Conservation (phyloP, 805 yeast genomes). For the Suhomyces kilbournensis region DNA sequence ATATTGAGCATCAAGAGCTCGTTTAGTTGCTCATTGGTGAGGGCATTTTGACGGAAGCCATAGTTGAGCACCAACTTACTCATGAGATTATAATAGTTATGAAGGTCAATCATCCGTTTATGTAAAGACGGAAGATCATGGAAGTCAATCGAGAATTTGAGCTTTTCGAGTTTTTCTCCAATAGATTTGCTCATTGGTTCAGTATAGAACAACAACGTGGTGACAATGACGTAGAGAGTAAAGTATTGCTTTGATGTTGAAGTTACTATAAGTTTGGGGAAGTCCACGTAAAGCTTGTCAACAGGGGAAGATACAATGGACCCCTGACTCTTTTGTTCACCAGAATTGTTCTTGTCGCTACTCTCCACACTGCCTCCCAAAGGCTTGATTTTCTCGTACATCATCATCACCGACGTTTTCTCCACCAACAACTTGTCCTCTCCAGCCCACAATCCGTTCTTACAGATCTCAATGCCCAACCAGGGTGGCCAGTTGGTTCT, state of each 20-base stretch:
- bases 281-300: slow-evolving; percentile 52
- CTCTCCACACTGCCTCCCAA: slow-evolving; percentile 12
- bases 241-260: slow-evolving; percentile 75
- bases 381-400: slow-evolving; percentile 47
- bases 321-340: background rate
- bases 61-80: slow-evolving; percentile 44
- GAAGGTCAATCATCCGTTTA: slow-evolving; percentile 47
- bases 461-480: slow-evolving; percentile 69
- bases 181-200: slow-evolving; percentile 66
- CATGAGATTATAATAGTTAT: slow-evolving; percentile 44
- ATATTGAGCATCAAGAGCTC: slow-evolving; percentile 38
- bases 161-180: slow-evolving; percentile 58
- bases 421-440: slow-evolving; percentile 55
- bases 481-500: slow-evolving; percentile 81
- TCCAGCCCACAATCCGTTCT: slow-evolving; percentile 39
- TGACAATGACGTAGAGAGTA: slow-evolving; percentile 58
- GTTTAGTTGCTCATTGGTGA: slow-evolving; percentile 48
- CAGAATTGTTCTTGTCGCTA: background rate
- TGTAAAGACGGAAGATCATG: slow-evolving; percentile 53
- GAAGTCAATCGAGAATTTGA: slow-evolving; percentile 68
- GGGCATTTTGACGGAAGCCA: slow-evolving; percentile 44
- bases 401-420: slow-evolving; percentile 58
- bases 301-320: background rate
- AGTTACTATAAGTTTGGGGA: slow-evolving; percentile 64
- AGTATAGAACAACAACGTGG: slow-evolving; percentile 63